Base-by-base conservation (phyloP, 2,329 filamentous ascomycete genomes). In the Cryphonectria naterciae region DNA sequence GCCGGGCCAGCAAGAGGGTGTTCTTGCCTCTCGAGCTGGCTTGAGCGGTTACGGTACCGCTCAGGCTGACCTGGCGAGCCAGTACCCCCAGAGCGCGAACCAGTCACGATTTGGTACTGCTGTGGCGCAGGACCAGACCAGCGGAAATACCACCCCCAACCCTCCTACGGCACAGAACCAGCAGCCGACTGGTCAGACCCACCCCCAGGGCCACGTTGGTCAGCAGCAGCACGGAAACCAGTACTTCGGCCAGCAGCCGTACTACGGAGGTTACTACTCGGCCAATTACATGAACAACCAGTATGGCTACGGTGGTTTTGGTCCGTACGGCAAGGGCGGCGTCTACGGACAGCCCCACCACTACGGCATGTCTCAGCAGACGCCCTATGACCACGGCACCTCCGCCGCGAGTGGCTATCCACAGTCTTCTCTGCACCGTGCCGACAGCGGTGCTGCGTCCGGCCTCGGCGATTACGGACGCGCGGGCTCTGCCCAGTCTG, bases 121-220 rank as follows among this genome's bases (percentile, higher is more conserved):
- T 41, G 83, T 86, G 72, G 85, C 89, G 73, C 94, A 97, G 69
- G 87, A 88, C 73, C 93, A 94, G 77, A 94, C 92, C 83, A 97
- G 94, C 79, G 95, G 94, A 61, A 92, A 96, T 80, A 95, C 92
- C 77, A 98, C 95, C 2, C 95, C 95, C 49, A 96, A 97, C 83
- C 94, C 95, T 39, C 46, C 58, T 25, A 86, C 91, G 56, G 82
- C 83, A 15, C 87, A 88, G 77, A 83, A 82, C 63, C 87, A 88
- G 76, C 73, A 77, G 75, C 75, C 78, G 69, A 54, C 78, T 75
- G 72, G 72, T 69, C 74, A 77, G 43, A 74, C 70, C 68, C 81
- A 81, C 73, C 77, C 79, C 1, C 82, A 84, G 72, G 78, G 80
- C 2, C 80, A 80, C 68, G 75, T 78, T 63, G 81, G 83, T 71